Evolutionary conservation across 2,329 filamentous ascomycete species (phyloP).

Genomic region (Emergomyces orientalis): DNA sequence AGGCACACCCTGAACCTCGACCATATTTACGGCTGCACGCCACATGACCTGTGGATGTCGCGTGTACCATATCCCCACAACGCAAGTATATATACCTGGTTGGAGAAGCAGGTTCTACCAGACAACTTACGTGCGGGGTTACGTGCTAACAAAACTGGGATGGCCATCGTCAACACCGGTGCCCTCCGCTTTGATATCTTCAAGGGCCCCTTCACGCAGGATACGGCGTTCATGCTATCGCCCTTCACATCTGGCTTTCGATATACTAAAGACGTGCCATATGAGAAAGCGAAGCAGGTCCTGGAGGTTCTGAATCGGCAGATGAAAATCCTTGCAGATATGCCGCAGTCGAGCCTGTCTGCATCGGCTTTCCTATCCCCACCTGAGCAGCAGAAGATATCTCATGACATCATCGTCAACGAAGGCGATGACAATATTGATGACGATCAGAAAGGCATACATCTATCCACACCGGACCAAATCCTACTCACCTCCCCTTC

Average conservation of each 20-base stretch:
- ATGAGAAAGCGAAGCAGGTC: conserved; percentile 61
- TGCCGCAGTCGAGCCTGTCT: conserved; percentile 16
- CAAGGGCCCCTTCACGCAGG: conserved; percentile 79
- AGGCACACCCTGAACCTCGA: conserved; percentile 64
- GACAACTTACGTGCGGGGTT: conserved; percentile 50
- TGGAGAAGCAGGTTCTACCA: conserved; percentile 66
- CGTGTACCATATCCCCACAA: conserved; percentile 63
- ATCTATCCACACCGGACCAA: conserved; percentile 18
- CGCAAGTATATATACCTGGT: conserved; percentile 71
- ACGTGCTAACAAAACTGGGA: conserved; percentile 50
- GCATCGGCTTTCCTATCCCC: conserved; percentile 31
- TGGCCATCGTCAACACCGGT: conserved; percentile 80
- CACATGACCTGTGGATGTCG: conserved; percentile 70
- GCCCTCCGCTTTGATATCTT: conserved; percentile 94
- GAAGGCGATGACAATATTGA: conserved; percentile 10
- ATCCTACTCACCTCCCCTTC: conserved; percentile 10
- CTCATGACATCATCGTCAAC: conserved; percentile 17
- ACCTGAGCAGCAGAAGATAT: conserved; percentile 35
- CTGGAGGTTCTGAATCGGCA: conserved; percentile 50
- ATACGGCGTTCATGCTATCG: conserved; percentile 75
- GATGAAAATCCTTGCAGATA: conserved; percentile 37
- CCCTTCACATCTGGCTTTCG: conserved; percentile 75
- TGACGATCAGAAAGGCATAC: conserved; percentile 3
- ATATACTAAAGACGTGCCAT: conserved; percentile 73
- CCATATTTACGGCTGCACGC: conserved; percentile 70